A percentile compares a stretch with the other conserved stretches of the same genome.
These are phyloP conservation scores for Retiboletus flavoniger DNA, from an alignment of 1,284 basidiomycete genomes.

Conservation along the genomic window DNA sequence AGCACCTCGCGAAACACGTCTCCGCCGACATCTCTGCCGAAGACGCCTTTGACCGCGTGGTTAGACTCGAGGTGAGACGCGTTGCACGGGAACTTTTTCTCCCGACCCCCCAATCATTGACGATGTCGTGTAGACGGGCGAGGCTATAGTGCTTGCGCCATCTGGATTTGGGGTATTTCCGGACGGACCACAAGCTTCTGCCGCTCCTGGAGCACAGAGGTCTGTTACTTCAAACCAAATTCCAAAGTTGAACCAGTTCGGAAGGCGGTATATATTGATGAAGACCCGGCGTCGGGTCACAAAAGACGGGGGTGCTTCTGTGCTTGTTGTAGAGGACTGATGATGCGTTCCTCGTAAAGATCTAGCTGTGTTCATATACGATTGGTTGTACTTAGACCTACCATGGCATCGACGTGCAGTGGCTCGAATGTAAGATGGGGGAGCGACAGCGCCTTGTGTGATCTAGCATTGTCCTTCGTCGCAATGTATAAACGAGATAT, in stretches of 20 bases:
- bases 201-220: conserved; percentile 12
- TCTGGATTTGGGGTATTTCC: conserved; percentile 51
- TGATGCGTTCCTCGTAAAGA: neutral
- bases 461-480: neutral
- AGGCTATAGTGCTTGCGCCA: conserved; percentile 63
- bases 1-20: conserved; percentile 64
- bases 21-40: conserved; percentile 56
- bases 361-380: neutral
- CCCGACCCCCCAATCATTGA: neutral
- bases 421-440: neutral
- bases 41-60: conserved; percentile 65
- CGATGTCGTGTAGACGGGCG: conserved; percentile 49
- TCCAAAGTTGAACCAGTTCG: conserved; percentile 41
- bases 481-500: conserved; percentile 6
- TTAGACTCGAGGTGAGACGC: conserved; percentile 54
- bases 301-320: conserved; percentile 60
- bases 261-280: conserved; percentile 54
- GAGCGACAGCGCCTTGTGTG: neutral
- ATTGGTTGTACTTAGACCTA: neutral
- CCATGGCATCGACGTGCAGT: neutral
- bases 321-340: conserved; percentile 44
- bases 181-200: conserved; percentile 17
- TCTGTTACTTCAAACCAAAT: conserved; percentile 13
- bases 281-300: conserved; percentile 62
- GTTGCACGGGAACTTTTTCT: neutral